These are phyloP conservation scores for Ustilago sp. DNA, from an alignment of 1,284 basidiomycete species.

Conservation along the genomic window DNA sequence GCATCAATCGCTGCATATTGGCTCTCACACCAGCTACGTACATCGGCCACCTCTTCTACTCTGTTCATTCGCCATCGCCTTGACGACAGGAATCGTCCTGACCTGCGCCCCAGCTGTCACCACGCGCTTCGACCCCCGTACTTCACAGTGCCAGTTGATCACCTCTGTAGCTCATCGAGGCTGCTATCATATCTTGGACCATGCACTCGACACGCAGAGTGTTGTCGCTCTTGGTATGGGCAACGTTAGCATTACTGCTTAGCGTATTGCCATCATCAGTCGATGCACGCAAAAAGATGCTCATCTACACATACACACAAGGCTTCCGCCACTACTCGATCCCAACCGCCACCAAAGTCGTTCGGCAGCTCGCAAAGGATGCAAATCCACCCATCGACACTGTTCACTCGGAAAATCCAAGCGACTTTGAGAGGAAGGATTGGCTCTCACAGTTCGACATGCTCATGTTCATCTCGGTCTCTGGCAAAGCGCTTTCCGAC, in stretches of 20 bases:
- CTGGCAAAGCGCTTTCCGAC: slow-evolving; percentile 49
- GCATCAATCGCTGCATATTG: background rate
- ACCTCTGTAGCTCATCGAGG: background rate
- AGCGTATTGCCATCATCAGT: slow-evolving; percentile 19
- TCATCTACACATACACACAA: slow-evolving; percentile 55
- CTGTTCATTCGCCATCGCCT: background rate
- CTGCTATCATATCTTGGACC: background rate
- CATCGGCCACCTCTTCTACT: background rate
- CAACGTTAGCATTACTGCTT: slow-evolving; percentile 21
- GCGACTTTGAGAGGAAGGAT: slow-evolving; percentile 44
- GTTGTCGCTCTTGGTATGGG: slow-evolving; percentile 15
- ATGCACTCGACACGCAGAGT: slow-evolving; percentile 17
- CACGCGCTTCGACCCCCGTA: background rate
- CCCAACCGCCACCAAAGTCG: slow-evolving; percentile 46
- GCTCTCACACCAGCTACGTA: background rate
- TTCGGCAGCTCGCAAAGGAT: slow-evolving; percentile 48
- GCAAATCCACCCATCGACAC: slow-evolving; percentile 42
- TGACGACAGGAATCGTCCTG: background rate
- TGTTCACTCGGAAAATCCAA: slow-evolving; percentile 47
- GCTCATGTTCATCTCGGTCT: slow-evolving; percentile 58
- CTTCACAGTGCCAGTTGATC: background rate
- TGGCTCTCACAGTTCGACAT: slow-evolving; percentile 60
- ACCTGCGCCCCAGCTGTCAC: background rate
- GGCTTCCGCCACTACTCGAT: slow-evolving; percentile 59
- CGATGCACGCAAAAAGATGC: slow-evolving; percentile 50